phyloP scores from a whole-genome alignment of 1,284 basidiomycete species.

The Rhodotorula sp. region DNA sequence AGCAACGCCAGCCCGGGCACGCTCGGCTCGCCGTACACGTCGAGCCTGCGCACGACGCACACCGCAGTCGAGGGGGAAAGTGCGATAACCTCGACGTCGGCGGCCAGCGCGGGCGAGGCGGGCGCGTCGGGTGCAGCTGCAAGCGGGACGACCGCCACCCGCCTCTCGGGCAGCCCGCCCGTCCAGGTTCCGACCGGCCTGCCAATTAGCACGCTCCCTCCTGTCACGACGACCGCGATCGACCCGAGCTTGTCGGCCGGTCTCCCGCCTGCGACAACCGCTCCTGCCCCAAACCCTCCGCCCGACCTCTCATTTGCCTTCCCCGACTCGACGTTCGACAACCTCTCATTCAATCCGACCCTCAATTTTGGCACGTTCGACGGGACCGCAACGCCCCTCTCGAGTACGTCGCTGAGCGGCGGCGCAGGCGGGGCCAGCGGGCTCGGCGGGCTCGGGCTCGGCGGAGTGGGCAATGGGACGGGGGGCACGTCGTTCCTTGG shows the following conservation, averaged over 20 bases:
- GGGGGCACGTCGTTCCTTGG: slow-evolving; percentile 1
- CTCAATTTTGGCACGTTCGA: slow-evolving; percentile 17
- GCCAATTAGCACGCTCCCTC: not conserved
- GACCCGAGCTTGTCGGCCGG: not conserved
- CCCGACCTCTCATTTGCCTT: slow-evolving; percentile 30
- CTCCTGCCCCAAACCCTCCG: slow-evolving; percentile 12
- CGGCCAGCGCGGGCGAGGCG: not conserved
- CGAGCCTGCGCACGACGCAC: slow-evolving; percentile 34
- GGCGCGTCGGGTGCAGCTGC: not conserved
- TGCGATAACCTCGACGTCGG: not conserved
- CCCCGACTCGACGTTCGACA: slow-evolving; percentile 25
- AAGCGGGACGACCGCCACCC: not conserved
- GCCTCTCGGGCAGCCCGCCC: no score
- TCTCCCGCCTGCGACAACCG: not conserved
- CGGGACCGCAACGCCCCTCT: not conserved
- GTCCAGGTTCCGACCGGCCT: no score
- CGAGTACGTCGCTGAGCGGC: not conserved
- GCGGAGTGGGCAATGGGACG: not conserved
- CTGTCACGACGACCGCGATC: not conserved
- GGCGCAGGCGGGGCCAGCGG: not conserved
- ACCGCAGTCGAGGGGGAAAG: not conserved
- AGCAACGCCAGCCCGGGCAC: slow-evolving; percentile 3
- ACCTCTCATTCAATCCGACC: slow-evolving; percentile 37
- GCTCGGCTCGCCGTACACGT: slow-evolving; percentile 14
- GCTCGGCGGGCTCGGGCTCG: not conserved